These are phyloP conservation scores for Thinopyrum elongatum DNA, from an alignment of 176 grass and related monocot genomes.

Conservation along the genomic window DNA sequence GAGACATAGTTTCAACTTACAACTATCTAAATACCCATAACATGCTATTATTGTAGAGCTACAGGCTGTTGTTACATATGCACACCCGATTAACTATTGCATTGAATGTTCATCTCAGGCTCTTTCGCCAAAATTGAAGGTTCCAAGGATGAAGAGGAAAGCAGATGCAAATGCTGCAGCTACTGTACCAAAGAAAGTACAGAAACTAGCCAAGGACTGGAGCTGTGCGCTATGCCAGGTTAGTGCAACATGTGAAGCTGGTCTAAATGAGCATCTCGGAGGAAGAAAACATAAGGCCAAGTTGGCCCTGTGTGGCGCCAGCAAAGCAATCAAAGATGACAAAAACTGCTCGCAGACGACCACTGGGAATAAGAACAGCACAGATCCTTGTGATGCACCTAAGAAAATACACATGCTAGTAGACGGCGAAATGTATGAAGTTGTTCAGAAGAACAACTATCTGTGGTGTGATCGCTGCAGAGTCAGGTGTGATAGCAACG, in stretches of 20 bases:
- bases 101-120: slow-evolving; percentile 27
- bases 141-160: slow-evolving; percentile 34
- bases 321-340: not conserved
- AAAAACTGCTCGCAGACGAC: not conserved
- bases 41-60: not conserved
- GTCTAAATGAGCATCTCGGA: slow-evolving; percentile 25
- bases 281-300: slow-evolving; percentile 45
- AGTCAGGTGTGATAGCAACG: slow-evolving; percentile 22
- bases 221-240: slow-evolving; percentile 50
- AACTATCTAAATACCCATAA: not conserved
- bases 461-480: slow-evolving; percentile 45
- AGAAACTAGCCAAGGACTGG: slow-evolving; percentile 30
- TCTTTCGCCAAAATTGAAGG: slow-evolving; percentile 8
- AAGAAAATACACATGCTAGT: slow-evolving; percentile 42
- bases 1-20: slow-evolving; percentile 6
- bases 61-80: not conserved
- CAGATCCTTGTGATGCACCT: not conserved
- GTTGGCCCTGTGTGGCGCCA: not conserved
- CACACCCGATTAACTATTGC: not conserved
- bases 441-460: slow-evolving; percentile 34
- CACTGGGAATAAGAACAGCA: not conserved
- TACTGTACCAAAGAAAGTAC: not conserved
- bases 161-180: not conserved
- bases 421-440: slow-evolving; percentile 39
- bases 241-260: slow-evolving; percentile 34